Conservation (phyloP, 441 rosid species). For the Macaranga tanarius region DNA sequence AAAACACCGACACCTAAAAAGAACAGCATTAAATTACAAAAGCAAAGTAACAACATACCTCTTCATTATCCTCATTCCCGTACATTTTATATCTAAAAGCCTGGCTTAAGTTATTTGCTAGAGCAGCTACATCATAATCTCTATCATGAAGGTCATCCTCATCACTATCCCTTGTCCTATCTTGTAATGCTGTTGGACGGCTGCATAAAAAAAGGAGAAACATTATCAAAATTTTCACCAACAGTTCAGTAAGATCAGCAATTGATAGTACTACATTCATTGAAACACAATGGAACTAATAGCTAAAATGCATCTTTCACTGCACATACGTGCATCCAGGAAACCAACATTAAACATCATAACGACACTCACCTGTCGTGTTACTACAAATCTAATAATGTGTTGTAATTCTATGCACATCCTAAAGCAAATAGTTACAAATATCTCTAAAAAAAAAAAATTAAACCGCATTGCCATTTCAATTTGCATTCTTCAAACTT, state of each 20-base stretch:
- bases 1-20: background rate
- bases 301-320: background rate
- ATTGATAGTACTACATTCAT: background rate
- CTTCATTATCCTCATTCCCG: slow-evolving; percentile 74
- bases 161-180: slow-evolving; percentile 85
- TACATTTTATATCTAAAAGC: slow-evolving; percentile 84
- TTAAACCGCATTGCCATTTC: background rate
- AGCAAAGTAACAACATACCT: slow-evolving; percentile 45
- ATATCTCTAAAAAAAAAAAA: too few species aligned
- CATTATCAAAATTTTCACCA: background rate
- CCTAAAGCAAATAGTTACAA: background rate
- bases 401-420: background rate
- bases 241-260: background rate
- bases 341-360: background rate
- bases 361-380: background rate
- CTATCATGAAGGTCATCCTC: slow-evolving; percentile 89
- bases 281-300: background rate
- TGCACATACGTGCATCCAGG: background rate
- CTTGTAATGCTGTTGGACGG: slow-evolving; percentile 91
- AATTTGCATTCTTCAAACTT: background rate
- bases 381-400: background rate
- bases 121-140: slow-evolving; percentile 93
- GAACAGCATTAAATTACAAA: background rate
- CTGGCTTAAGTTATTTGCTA: slow-evolving; percentile 87
- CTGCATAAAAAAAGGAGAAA: slow-evolving; percentile 42